Base-by-base conservation (phyloP, 805 yeast species). In the Lachancea sp. region DNA sequence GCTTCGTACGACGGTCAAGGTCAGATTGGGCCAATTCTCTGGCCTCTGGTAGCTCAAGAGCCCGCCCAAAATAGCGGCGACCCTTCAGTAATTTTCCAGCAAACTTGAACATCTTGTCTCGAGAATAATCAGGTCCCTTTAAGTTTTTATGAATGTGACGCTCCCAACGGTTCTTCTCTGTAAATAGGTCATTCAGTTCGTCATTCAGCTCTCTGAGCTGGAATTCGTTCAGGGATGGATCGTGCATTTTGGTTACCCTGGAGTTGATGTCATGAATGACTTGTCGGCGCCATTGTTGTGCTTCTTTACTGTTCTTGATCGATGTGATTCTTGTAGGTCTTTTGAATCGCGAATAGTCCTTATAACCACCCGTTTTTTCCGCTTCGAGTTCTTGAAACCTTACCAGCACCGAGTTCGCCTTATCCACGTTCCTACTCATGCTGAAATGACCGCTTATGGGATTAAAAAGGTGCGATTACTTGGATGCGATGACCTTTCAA, bases 361-460 rank as follows among this genome's bases (percentile, higher is more conserved):
- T 66, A 36, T 78, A 75, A 0, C 87, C 88, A 34, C 57, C 52
- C 5, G 72, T 63, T 35, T 78, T 78, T 36, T 69, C 75, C 5
- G 79, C 81, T 57, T 78, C 77, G 49, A 75, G 78, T 36, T 77
- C 82, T 42, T 83, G 82, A 57, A 72, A 81, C 39, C 88, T 69
- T 52, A 77, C 78, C 45, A 86, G 74, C 43, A 81, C 73, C 0
- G 89, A 77, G 59, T 83, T 85, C 3, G 91, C 82, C 56, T 81
- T 84, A 54, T 87, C 95, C 30, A 74, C 73, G 58, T 85, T 85
- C 49, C 93, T 67, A 29, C 93, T 82, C 95, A 86, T 85, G 25
- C 25, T 22, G 25, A 22, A 22, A 22, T 22, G n/a, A n/a, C n/a
- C 25, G 25, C 4, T 22, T 8, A 8, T 6, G 4, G 25, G 25